phyloP scores from a whole-genome alignment of 2,329 filamentous ascomycete genomes.

The Blastomyces silverae region DNA sequence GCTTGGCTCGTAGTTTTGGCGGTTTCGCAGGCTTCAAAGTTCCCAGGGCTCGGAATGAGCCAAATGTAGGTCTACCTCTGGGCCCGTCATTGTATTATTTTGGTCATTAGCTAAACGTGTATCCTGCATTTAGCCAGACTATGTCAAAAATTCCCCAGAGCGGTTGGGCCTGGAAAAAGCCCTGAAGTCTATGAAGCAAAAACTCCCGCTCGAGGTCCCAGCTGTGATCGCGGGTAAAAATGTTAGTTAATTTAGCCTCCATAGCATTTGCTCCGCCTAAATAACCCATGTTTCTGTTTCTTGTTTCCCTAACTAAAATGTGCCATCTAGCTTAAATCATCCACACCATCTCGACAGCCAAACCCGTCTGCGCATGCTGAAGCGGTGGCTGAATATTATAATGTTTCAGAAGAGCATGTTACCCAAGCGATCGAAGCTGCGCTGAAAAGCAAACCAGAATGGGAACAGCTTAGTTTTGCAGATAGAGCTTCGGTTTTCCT shows the following conservation, averaged over 20 bases:
- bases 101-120: neutral
- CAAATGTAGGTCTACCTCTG: constrained; percentile 12
- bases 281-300: too few species aligned
- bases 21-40: constrained; percentile 15
- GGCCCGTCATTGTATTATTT: neutral
- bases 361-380: constrained; percentile 76
- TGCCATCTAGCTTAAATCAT: constrained; percentile 4
- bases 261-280: neutral
- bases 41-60: constrained; percentile 17
- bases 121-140: constrained; percentile 13
- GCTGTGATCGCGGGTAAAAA: constrained; percentile 10
- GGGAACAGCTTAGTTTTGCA: constrained; percentile 79
- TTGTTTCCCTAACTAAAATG: neutral
- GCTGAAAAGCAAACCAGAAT: constrained; percentile 71
- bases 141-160: constrained; percentile 16
- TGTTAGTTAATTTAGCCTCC: neutral
- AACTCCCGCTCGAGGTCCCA: constrained; percentile 16
- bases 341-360: constrained; percentile 47
- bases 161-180: constrained; percentile 15
- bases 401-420: constrained; percentile 69
- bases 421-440: constrained; percentile 73
- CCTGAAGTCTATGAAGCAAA: constrained; percentile 14
- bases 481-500: constrained; percentile 90
- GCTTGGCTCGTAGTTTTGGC: constrained; percentile 6
- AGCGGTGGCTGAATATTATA: constrained; percentile 74